Conservation (phyloP, 78 protist species). For the Dictyostelium capitatum region DNA sequence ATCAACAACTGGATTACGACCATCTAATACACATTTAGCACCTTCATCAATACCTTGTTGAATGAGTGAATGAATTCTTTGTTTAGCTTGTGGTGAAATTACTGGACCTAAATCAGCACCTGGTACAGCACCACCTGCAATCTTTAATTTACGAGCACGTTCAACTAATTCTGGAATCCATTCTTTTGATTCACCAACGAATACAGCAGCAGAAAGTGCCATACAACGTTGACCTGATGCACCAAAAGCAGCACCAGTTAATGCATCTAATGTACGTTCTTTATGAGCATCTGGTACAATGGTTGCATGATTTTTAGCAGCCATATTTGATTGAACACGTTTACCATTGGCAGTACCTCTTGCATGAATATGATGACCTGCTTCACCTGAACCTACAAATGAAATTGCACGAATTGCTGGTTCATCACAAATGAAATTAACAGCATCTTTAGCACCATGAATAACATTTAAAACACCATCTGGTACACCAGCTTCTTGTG, state of each 20-base stretch:
- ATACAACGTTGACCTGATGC: constrained; percentile 99
- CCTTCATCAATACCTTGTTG: constrained; percentile 90
- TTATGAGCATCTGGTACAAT: constrained; percentile 96
- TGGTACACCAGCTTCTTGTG: constrained; percentile 96
- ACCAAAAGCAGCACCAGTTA: constrained; percentile 97
- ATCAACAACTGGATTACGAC: constrained; percentile 88
- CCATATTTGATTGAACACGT: constrained; percentile 97
- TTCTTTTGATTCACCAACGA: constrained; percentile 95
- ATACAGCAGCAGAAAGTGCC: constrained; percentile 96
- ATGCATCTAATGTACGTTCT: constrained; percentile 92
- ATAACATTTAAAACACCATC: constrained; percentile 91
- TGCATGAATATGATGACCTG: constrained; percentile 91
- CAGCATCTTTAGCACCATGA: constrained; percentile 91
- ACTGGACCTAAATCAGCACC: constrained; percentile 96
- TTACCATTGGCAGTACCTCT: constrained; percentile 96
- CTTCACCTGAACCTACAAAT: constrained; percentile 95
- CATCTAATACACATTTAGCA: constrained; percentile 93
- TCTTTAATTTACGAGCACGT: constrained; percentile 85
- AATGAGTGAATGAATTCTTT: constrained; percentile 87
- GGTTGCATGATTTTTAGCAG: constrained; percentile 99
- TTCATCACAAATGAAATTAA: constrained; percentile 95
- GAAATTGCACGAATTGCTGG: constrained; percentile 96
- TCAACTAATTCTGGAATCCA: constrained; percentile 92
- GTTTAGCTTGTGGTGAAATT: constrained; percentile 89
- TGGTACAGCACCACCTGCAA: constrained; percentile 56